phyloP scores from a whole-genome alignment of 2,329 filamentous ascomycete genomes.

The Pyrenochaeta sp. region DNA sequence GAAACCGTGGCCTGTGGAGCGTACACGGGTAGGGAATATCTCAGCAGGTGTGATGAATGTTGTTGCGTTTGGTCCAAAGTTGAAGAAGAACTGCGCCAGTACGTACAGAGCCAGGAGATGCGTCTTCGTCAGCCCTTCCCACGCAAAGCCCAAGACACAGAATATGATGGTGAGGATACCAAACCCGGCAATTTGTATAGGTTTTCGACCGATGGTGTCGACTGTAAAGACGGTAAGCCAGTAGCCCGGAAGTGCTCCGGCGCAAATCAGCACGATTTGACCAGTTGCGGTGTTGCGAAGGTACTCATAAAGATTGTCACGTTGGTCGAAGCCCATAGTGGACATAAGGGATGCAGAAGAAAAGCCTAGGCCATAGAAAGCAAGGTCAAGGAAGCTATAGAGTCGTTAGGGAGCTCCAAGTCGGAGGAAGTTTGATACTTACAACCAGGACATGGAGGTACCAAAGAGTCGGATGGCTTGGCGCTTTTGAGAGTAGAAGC shows the following conservation, averaged over 20 bases:
- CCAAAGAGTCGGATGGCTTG: slow-evolving; percentile 76
- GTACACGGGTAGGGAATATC: slow-evolving; percentile 60
- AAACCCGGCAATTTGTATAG: slow-evolving; percentile 72
- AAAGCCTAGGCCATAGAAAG: slow-evolving; percentile 67
- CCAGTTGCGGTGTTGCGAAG: slow-evolving; percentile 79
- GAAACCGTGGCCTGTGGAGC: slow-evolving; percentile 58
- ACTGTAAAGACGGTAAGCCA: slow-evolving; percentile 80
- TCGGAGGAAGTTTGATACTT: slow-evolving; percentile 1
- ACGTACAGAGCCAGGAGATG: slow-evolving; percentile 58
- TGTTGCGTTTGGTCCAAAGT: slow-evolving; percentile 62
- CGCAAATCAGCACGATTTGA: slow-evolving; percentile 80
- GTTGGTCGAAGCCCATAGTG: slow-evolving; percentile 75
- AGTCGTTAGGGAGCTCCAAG: neutral
- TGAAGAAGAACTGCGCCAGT: slow-evolving; percentile 62
- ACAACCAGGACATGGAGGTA: slow-evolving; percentile 83
- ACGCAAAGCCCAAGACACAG: slow-evolving; percentile 60
- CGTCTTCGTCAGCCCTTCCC: slow-evolving; percentile 52
- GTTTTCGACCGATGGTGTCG: slow-evolving; percentile 78
- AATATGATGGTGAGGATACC: slow-evolving; percentile 58
- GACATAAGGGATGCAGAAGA: slow-evolving; percentile 78
- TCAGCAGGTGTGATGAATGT: slow-evolving; percentile 63
- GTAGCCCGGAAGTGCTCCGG: slow-evolving; percentile 82
- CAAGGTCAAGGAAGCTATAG: slow-evolving; percentile 66
- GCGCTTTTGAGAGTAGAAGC: slow-evolving; percentile 74
- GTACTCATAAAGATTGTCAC: slow-evolving; percentile 70